phyloP scores from a whole-genome alignment of 768 basidiomycete species.

The Suillus tomentosus region DNA sequence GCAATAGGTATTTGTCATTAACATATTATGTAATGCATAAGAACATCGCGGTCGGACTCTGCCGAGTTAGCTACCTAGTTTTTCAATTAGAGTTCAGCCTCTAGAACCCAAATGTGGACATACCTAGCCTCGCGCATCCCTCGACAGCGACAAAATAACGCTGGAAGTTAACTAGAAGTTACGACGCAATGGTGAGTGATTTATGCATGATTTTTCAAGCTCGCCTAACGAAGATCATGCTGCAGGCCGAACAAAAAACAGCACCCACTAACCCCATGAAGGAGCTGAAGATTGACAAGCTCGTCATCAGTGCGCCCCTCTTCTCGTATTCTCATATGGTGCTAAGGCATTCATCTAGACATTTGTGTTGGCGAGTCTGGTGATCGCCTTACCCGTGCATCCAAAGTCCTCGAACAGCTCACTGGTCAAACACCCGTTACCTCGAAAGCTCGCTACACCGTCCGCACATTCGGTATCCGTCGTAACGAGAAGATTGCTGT shows the following conservation, averaged over 20 bases:
- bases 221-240: constrained; percentile 2
- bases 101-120: constrained; percentile 13
- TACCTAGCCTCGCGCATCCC: background rate
- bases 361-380: constrained; percentile 99
- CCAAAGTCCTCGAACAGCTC: constrained; percentile 98
- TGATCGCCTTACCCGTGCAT: constrained; percentile 97
- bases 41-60: background rate
- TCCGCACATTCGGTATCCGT: constrained; percentile 98
- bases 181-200: constrained; percentile 29
- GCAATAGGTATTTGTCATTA: background rate
- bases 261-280: constrained; percentile 92
- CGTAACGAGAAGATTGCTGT: constrained; percentile 99
- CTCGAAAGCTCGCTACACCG: constrained; percentile 99
- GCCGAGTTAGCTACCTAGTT: background rate
- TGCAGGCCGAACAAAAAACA: constrained; percentile 85
- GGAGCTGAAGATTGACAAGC: constrained; percentile 97
- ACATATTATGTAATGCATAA: background rate
- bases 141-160: constrained; percentile 36
- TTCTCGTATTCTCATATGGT: constrained; percentile 18
- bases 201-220: background rate
- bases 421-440: constrained; percentile 99
- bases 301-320: constrained; percentile 83
- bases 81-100: constrained; percentile 34
- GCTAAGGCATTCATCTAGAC: constrained; percentile 52
- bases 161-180: constrained; percentile 18